Base-by-base conservation (phyloP, 306 rosid species). In the Inga oerstediana region DNA sequence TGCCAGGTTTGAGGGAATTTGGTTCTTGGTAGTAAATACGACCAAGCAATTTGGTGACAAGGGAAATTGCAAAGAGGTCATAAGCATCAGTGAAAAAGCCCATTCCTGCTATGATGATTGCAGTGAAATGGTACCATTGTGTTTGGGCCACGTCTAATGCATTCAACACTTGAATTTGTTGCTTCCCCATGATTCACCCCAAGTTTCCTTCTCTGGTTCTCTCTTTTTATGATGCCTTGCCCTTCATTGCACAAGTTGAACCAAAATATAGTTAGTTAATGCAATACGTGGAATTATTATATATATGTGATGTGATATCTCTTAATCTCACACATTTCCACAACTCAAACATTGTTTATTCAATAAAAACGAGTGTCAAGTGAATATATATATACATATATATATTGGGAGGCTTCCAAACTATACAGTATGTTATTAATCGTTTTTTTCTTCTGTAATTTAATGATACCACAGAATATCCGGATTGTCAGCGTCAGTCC, bases 161-260 rank as follows among this genome's bases (percentile, higher is more conserved):
- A 22, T 59, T 22, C 32, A 59, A 10, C 34, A 59, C 66, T 22
- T 59, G 16, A 22, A 59, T 22, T 59, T 59, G 34, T 20, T 10
- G 32, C 66, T 22, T 22, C 66, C 66, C 66, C 66, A 59, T 59
- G 66, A 22, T 10, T 59, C 8, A 4, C 22, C 3, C 61, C n/a
- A 17, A 17, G 2, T 54, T n/a, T n/a, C 64, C 10, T 58, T 20
- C 64, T 58, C 64, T 7, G 27, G 4, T 11, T 58, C 64, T 58
- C 30, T n/a, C 64, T 58, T 6, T 58, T 10, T 7, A 20, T 1
- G 0, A n/a, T 58, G 30, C 22, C 64, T 58, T 58, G 64, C 64
- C 30, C 64, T 80, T 78, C 73, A 67, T 90, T 87, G 82, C 81
- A 83, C 58, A 84, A 34, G 32, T 46, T 30, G 59, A 65, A 64